Percentiles rank a stretch among this genome's conserved stretches.
Evolutionary conservation across 768 basidiomycete genomes (phyloP).

Genomic region (Kwoniella mangroviensis): DNA sequence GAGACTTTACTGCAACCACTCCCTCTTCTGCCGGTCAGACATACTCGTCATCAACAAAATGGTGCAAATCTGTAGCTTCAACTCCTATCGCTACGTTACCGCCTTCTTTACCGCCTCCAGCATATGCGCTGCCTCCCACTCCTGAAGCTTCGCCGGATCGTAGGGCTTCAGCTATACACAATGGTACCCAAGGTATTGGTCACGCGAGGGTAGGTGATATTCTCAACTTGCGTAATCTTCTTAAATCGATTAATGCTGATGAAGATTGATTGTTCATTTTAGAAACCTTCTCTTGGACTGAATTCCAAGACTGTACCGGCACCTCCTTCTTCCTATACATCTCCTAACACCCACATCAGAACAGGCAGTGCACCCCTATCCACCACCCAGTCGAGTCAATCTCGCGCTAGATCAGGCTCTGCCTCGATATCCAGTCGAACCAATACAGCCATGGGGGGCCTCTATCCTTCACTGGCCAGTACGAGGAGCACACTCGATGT

Average conservation of each 20-base stretch:
- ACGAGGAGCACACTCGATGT: background rate
- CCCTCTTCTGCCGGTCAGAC: background rate
- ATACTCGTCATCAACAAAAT: background rate
- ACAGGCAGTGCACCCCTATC: constrained; percentile 8
- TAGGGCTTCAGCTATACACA: background rate
- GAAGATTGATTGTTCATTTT: background rate
- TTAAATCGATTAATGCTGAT: too few relatives aligned
- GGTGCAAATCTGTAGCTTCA: background rate
- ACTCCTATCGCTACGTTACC: constrained; percentile 3
- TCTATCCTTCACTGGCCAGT: background rate
- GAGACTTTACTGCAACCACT: background rate
- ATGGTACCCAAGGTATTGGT: background rate
- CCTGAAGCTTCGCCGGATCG: constrained; percentile 9
- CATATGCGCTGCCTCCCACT: constrained; percentile 9
- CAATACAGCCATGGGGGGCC: background rate
- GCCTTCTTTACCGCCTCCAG: constrained; percentile 3
- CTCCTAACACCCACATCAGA: constrained; percentile 5
- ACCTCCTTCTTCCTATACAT: constrained; percentile 2
- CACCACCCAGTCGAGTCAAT: background rate
- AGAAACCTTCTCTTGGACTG: constrained; percentile 9
- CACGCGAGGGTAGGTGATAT: constrained; percentile 1
- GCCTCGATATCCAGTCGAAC: background rate
- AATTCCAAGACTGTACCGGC: background rate
- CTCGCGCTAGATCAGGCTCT: background rate
- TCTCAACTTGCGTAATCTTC: background rate